Conservation (phyloP, 2,329 filamentous ascomycete genomes). For the Hyphodiscus sp. region DNA sequence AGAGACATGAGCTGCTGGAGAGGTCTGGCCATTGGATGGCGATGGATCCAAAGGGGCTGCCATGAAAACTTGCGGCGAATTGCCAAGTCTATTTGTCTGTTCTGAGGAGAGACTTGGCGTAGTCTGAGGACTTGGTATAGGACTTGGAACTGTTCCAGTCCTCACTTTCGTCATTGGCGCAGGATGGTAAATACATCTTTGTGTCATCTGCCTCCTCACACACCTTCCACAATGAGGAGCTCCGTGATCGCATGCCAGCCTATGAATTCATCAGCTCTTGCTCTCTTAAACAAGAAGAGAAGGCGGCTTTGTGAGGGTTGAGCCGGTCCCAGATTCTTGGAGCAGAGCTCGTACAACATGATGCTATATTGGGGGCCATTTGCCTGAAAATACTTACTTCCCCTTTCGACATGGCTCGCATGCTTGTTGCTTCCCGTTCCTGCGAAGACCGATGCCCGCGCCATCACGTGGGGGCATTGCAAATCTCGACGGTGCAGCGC, state of each 20-base stretch:
- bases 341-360: too few relatives aligned
- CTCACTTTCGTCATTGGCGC: constrained; percentile 21
- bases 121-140: neutral
- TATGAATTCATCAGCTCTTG: too few relatives aligned
- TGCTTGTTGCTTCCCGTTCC: constrained; percentile 27
- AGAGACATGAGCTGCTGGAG: neutral
- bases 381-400: constrained; percentile 8
- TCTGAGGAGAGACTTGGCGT: neutral
- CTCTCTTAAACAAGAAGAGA: too few relatives aligned
- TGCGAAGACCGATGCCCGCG: constrained; percentile 7
- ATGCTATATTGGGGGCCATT: too few relatives aligned
- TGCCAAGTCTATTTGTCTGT: neutral
- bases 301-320: too few relatives aligned
- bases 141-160: neutral
- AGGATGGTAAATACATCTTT: constrained; percentile 25
- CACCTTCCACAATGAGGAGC: constrained; percentile 24
- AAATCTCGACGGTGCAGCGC: neutral
- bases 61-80: neutral
- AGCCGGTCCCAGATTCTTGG: too few relatives aligned
- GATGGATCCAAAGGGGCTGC: neutral
- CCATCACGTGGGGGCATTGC: neutral
- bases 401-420: constrained; percentile 28
- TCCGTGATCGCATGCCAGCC: constrained; percentile 25
- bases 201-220: constrained; percentile 20
- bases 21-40: neutral